phyloP scores from a whole-genome alignment of 352 stramenopile species.

The Phytophthora litchii region DNA sequence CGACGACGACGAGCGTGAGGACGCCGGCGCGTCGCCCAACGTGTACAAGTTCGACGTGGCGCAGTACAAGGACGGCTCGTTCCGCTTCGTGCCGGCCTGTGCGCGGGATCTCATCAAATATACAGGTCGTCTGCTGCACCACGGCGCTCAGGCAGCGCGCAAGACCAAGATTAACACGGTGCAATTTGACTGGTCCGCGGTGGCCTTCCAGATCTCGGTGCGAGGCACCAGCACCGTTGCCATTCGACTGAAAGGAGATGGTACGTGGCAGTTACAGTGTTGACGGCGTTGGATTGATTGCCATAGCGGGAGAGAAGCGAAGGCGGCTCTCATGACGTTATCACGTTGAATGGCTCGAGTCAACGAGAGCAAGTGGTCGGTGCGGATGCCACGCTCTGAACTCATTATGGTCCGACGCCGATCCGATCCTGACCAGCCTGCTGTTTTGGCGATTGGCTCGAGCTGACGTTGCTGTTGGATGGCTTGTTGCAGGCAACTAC shows the following conservation, averaged over 20 bases:
- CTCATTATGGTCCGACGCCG: slow-evolving; percentile 42
- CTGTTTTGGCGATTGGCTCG: slow-evolving; percentile 15
- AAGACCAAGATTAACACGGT: slow-evolving; percentile 88
- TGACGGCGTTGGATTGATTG: slow-evolving; percentile 23
- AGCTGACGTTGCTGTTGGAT: slow-evolving; percentile 7
- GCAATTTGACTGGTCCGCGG: slow-evolving; percentile 87
- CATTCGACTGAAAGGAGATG: slow-evolving; percentile 86
- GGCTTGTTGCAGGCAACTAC: slow-evolving; percentile 70
- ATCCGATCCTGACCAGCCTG: slow-evolving; percentile 14
- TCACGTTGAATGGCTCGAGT: slow-evolving; percentile 3
- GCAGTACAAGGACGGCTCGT: slow-evolving; percentile 78
- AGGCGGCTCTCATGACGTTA: not conserved
- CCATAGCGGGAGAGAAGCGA: slow-evolving; percentile 13
- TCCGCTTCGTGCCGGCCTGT: slow-evolving; percentile 72
- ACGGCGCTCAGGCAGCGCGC: slow-evolving; percentile 58
- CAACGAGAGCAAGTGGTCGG: slow-evolving; percentile 26
- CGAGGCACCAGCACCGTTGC: slow-evolving; percentile 60
- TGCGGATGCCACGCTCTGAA: slow-evolving; percentile 46
- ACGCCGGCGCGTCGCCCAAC: slow-evolving; percentile 24
- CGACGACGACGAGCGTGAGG: slow-evolving; percentile 39
- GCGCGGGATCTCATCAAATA: slow-evolving; percentile 77
- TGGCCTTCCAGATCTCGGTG: slow-evolving; percentile 70
- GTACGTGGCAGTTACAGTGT: slow-evolving; percentile 34
- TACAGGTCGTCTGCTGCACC: slow-evolving; percentile 73
- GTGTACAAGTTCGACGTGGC: slow-evolving; percentile 85